Evolutionary conservation across 164 flowering plant species (phyloP), one percentile per base, ranked within the genome.

Genomic region (Litsea cubeba): DNA sequence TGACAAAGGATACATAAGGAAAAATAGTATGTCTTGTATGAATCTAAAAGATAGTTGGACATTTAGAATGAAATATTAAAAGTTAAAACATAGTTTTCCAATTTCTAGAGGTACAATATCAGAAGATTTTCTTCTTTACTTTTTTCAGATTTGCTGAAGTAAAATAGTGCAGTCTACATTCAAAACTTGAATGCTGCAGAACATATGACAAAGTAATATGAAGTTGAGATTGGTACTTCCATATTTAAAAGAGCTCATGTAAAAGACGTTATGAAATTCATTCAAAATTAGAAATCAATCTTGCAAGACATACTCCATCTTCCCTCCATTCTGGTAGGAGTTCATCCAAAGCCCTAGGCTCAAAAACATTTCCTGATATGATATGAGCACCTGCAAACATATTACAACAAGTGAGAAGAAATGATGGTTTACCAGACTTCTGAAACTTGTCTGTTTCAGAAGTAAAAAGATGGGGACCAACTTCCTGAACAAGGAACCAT

Each of bases 331-430:
- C 70, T 35, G 97, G 99, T 30, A 95, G 82, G 76, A 95, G 98
- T 79, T 95, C 99, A 84, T 93, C 86, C 79, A 95, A 75, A 49
- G 98, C 97, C n/a, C 96, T 88, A 4, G 98, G 93, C 74, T 95
- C 98, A 81, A 93, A 93, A 75, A 95, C 97, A 83, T 95, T 95
- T 15, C 99, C 99, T 30, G 99, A 95, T 71, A 95, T 64, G 68
- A 95, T 90, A 83, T 95, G 99, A 71, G 94, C 95, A 81, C 99
- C 97, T 95, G 74, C n/a, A 25, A 49, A 70, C 30, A 25, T 26
- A 50, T 50, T 10, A 11, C 35, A 69, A 11, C 54, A 23, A 40
- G 22, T n/a, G 14, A 18, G 25, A 62, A 15, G 5, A 65, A 65
- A 20, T 30, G 14, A 26, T 26, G 1, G 32, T 12, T n/a, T 60